phyloP scores from a whole-genome alignment of 257 asterid genomes.

The Petunia secreta region DNA sequence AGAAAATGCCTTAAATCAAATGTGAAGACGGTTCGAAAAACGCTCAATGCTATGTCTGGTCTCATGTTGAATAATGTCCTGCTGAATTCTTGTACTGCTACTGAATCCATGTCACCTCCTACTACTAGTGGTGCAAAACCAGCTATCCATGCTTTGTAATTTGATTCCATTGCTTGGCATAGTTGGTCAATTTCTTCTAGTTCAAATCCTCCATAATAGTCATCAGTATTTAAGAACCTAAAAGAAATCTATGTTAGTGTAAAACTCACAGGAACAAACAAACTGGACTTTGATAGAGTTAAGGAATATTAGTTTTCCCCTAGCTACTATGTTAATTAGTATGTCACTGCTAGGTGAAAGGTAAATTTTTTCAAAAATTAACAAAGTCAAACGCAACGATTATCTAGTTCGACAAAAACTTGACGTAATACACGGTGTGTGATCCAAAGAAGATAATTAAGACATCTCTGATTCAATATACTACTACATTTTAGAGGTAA shows the following conservation, averaged over 20 bases:
- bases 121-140: constrained; percentile 43
- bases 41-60: constrained; percentile 38
- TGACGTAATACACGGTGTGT: background rate
- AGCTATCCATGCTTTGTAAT: constrained; percentile 36
- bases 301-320: background rate
- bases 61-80: constrained; percentile 41
- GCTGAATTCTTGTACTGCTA: constrained; percentile 41
- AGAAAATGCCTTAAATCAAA: constrained; percentile 34
- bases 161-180: constrained; percentile 35
- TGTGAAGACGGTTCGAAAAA: constrained; percentile 34
- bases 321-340: background rate
- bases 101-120: constrained; percentile 39
- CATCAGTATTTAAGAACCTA: constrained; percentile 38
- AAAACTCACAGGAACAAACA: background rate
- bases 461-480: background rate
- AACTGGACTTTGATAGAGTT: background rate
- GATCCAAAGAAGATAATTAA: background rate
- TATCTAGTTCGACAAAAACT: background rate
- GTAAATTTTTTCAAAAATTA: background rate
- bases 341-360: background rate
- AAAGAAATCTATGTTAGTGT: background rate
- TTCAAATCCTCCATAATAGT: constrained; percentile 44
- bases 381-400: background rate
- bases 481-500: too few species aligned
- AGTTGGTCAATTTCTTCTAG: constrained; percentile 32